phyloP scores from a whole-genome alignment of 1,139 yeast genomes.

The Suhomyces panamericanus region DNA sequence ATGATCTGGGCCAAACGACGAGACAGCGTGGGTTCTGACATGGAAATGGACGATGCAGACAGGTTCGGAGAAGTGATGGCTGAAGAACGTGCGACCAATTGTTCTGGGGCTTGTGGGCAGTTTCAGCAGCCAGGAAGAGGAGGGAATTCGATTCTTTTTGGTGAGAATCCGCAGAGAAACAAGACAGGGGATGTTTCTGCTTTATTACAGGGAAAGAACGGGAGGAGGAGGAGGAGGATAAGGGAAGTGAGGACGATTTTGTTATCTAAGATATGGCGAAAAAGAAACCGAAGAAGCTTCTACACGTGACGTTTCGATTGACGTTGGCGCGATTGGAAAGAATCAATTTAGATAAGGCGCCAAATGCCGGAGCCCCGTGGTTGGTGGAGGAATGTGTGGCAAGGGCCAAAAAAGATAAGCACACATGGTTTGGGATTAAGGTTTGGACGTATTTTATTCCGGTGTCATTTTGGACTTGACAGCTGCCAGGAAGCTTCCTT shows the following conservation, averaged over 20 bases:
- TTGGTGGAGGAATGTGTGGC: neutral
- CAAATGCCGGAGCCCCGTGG: too few relatives aligned
- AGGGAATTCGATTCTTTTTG: too few relatives aligned
- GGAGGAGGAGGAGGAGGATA: neutral
- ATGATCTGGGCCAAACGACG: conserved; percentile 24
- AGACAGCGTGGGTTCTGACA: conserved; percentile 20
- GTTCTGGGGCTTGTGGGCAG: too few relatives aligned
- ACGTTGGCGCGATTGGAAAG: too few relatives aligned
- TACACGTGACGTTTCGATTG: neutral
- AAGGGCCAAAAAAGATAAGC: neutral
- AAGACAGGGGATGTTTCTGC: neutral
- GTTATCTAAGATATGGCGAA: neutral
- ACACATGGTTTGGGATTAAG: too few relatives aligned
- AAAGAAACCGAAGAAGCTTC: neutral
- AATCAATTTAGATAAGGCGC: too few relatives aligned
- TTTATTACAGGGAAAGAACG: neutral
- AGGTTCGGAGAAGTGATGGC: neutral
- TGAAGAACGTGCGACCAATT: neutral
- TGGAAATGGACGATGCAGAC: neutral
- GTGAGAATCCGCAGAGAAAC: too few relatives aligned
- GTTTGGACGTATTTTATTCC: too few relatives aligned
- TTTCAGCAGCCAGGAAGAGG: too few relatives aligned
- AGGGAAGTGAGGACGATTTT: neutral
- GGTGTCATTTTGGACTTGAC: too few relatives aligned
- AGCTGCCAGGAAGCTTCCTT: too few relatives aligned